A percentile compares a stretch with the other conserved stretches of the same genome.
Evolutionary conservation across 768 basidiomycete species (phyloP).

Genomic region (Hemileccinum impolitum): DNA sequence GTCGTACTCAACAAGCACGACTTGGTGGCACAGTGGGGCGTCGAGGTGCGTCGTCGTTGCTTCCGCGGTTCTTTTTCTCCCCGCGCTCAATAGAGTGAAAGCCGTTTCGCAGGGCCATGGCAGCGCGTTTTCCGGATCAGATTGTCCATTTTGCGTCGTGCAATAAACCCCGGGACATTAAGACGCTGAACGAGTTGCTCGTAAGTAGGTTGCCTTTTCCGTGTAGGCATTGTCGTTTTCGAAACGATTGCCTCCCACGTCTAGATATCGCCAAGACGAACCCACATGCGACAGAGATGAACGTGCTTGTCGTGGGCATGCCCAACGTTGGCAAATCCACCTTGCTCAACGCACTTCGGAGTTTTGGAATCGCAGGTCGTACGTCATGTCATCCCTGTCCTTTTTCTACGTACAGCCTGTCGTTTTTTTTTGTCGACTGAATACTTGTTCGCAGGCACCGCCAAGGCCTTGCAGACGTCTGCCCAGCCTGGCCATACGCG

Average conservation of each 20-base stretch:
- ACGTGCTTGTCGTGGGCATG: constrained; percentile 96
- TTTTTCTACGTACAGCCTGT: neutral
- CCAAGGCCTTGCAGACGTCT: constrained; percentile 88
- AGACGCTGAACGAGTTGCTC: constrained; percentile 59
- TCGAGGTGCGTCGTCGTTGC: constrained; percentile 54
- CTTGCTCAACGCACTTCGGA: constrained; percentile 83
- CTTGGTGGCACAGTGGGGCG: constrained; percentile 83
- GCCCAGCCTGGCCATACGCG: constrained; percentile 90
- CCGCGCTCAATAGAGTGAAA: constrained; percentile 28
- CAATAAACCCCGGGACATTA: constrained; percentile 64
- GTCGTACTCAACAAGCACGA: constrained; percentile 94
- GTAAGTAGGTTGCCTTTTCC: constrained; percentile 56
- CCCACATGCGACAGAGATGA: constrained; percentile 71
- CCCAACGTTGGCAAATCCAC: constrained; percentile 99
- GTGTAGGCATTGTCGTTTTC: neutral
- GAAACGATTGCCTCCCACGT: neutral
- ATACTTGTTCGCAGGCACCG: constrained; percentile 47
- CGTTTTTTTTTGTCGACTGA: constrained; percentile 5
- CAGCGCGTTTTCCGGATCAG: constrained; percentile 66
- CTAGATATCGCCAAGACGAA: constrained; percentile 67
- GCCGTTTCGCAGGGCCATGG: constrained; percentile 77
- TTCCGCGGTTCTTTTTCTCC: constrained; percentile 2
- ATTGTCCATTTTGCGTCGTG: constrained; percentile 68
- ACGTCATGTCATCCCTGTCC: constrained; percentile 31
- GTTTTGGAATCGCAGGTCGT: constrained; percentile 86